Evolutionary conservation across 2,329 filamentous ascomycete genomes (phyloP), one percentile per base, ranked within the genome.

Genomic region (Cladosporium velox): DNA sequence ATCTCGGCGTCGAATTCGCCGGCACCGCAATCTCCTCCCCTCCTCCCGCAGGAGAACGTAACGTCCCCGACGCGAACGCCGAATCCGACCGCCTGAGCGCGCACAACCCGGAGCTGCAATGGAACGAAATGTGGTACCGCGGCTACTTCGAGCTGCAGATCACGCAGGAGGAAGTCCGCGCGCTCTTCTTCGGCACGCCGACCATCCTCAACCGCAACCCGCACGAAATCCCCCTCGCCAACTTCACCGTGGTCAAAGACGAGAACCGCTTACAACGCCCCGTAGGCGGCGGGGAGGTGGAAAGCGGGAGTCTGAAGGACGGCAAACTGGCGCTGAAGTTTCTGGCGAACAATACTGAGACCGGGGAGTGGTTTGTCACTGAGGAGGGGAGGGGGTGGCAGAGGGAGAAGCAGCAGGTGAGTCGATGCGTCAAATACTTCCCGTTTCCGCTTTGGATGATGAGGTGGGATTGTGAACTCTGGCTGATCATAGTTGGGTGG

Each of bases 61-160:
- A 79, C 51, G 63, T 72, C 68, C 73, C 71, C 34, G 77, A 81
- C 26, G 61, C 61, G 1, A 64, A 64, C 35, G 26, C 32, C 51
- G 61, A 64, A 26, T 41, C 51, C 35, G 61, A 64, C 61, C 26
- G 51, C 1, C 52, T 64, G 15, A 57, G 35, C 51, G 51, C 38
- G 15, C 35, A 47, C 51, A 91, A 90, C 74, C 76, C 79, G 1
- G 87, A 89, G 74, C 78, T 92, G 64, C 87, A 90, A 73, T 92
- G 89, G 90, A 86, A 88, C 70, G 89, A 91, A 65, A 77, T 59
- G 55, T 91, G 89, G 73, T 91, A 91, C 75, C 82, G 89, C 12
- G 90, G 90, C 1, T 92, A 92, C 78, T 91, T 87, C 69, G 84
- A 89, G 71, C 78, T 91, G 55, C 81, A 83, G 51, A 80, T 90